Percentiles rank a stretch among this genome's conserved stretches.
Conservation (phyloP, 169 alveolate species). For the Miamiensis avidus region DNA sequence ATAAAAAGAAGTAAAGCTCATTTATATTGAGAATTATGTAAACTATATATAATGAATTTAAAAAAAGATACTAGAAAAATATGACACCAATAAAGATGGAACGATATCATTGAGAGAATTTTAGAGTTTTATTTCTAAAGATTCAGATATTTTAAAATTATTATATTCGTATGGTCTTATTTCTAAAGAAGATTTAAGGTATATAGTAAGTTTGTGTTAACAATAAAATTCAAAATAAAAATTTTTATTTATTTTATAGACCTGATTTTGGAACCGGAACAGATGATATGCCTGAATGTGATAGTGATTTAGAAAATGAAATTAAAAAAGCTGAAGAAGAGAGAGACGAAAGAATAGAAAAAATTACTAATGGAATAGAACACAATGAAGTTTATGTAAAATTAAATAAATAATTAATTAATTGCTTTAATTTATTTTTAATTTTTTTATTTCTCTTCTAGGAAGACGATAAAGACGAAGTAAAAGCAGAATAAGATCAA, state of each 20-base stretch:
- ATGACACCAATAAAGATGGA: slow-evolving; percentile 49
- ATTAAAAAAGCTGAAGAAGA: slow-evolving; percentile 45
- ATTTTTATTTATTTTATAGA: slow-evolving; percentile 1
- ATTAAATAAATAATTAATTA: too few species aligned
- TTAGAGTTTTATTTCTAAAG: slow-evolving; percentile 32
- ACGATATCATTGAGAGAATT: slow-evolving; percentile 36
- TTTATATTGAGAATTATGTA: slow-evolving; percentile 1
- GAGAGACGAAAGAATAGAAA: slow-evolving; percentile 50
- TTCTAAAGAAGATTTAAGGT: slow-evolving; percentile 43
- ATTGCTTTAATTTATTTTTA: too few species aligned
- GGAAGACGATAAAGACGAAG: slow-evolving; percentile 17
- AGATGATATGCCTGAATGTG: slow-evolving; percentile 54
- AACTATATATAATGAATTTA: too few species aligned
- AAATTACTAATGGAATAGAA: slow-evolving; percentile 64
- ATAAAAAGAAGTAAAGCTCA: slow-evolving; percentile 26
- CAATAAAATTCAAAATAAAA: too few species aligned
- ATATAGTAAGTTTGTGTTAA: not conserved
- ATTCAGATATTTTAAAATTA: slow-evolving; percentile 34
- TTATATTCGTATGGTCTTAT: slow-evolving; percentile 27
- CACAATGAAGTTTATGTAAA: slow-evolving; percentile 15
- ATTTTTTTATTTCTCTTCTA: not conserved
- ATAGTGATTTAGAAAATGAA: slow-evolving; percentile 55
- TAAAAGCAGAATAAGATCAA: slow-evolving; percentile 46
- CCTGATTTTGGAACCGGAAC: slow-evolving; percentile 43
- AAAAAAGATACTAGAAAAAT: slow-evolving; percentile 13